Evolutionary conservation across 163 green algal genomes (phyloP), one percentile per base, ranked within the genome.

Genomic region (Volvox carteri): DNA sequence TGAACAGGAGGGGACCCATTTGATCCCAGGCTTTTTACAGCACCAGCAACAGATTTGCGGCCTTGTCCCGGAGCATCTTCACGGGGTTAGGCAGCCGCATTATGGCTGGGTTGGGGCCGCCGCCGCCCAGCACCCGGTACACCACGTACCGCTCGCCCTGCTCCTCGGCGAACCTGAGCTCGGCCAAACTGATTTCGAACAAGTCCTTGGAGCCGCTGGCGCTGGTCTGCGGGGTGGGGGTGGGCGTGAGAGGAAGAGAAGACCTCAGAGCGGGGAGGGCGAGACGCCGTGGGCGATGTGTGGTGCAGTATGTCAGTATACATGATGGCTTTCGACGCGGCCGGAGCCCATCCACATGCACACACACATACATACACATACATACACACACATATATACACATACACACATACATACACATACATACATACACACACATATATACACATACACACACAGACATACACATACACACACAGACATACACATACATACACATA

Each of bases 141-240:
- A 92, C 18, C 73, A 84, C 33, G 75, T 92, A 92, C 23, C 60
- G 39, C 3, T 28, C 25, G 30, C 89, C 89, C 60, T 90, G 72
- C 50, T 77, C 56, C 79, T 83, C 70, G 7, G 80, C 90, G 65
- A 93, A 91, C 21, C 9, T n/a, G 19, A 91, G 78, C 78, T 93
- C 90, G 7, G 33, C 4, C 21, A 78, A 48, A 23, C 58, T 86
- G 42, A 93, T 85, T 86, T 93, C 90, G 78, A 93, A 89, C 65
- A 88, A 30, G 52, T 86, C 76, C 60, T 91, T 91, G 14, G 50
- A n/a, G 16, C 4, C 11, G 19, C 35, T 56, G 48, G 74, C 48
- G 37, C 77, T 90, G n/a, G 52, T 79, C 78, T 92, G 85, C 5
- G 68, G 5, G 33, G 33, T 46, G 4, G 33, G 16, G 42, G 46